Evolutionary conservation across 768 basidiomycete species (phyloP), one percentile per base, ranked within the genome.

Genomic region (Tubosaeta sp.): DNA sequence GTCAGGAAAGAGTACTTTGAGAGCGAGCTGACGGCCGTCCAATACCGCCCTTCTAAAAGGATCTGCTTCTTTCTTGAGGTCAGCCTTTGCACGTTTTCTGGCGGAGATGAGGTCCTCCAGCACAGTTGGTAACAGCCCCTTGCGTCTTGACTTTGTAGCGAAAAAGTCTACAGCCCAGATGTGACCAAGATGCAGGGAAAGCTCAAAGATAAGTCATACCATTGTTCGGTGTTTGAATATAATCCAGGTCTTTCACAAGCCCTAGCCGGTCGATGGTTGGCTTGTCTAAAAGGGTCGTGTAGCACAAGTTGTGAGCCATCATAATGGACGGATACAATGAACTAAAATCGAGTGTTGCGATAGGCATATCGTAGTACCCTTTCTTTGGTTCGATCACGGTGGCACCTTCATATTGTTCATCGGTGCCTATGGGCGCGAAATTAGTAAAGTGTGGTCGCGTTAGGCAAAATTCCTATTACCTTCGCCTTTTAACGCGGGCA

Each of bases 301-400:
- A 99, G 68, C 97, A 99, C 1, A 99, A 74, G 65, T 99, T 99
- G 71, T 99, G 97, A 3, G 95, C 97, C 95, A 97, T 97, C 97
- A 99, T 99, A 72, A 99, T 98, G 0, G 97, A 98, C 4, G 97
- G 97, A 70, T 99, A 99, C 55, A 99, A 78, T 2, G 95, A 97
- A 53, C 92, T 94, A 73, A 99, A 99, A 79, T 99, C 97, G 43
- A 99, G 82, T 0, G 97, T 98, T 12, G 97, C 95, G 62, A 99
- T 97, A 2, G 97, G 97, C 0, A 85, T 82, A 65, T 97, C 92
- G 66, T 98, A 99, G 70, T 93, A 99, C 0, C 95, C 97, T 64
- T 86, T 93, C 68, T 81, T 85, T 4, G 97, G 97, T 65, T 99
- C 97, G 59, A 99, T 98, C 62, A 99, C 97, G 11, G 94, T 99